Conservation (phyloP, 805 yeast genomes). For the Hanseniaspora lindneri region DNA sequence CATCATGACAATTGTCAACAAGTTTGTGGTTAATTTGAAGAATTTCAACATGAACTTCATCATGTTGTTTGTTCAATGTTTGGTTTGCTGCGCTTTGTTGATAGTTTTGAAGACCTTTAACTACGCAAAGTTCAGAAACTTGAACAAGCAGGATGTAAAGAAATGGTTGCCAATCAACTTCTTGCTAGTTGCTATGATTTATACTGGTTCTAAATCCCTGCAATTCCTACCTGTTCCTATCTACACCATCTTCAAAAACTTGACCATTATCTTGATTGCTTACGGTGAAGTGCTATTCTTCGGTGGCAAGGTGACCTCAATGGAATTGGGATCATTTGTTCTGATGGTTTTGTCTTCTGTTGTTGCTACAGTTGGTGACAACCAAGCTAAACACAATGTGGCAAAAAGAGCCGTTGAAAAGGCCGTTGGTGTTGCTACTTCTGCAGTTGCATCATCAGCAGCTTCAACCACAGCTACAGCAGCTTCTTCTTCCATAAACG, state of each 20-base stretch:
- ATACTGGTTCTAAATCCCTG: conserved; percentile 90
- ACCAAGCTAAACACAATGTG: conserved; percentile 27
- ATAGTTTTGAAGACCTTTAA: conserved; percentile 60
- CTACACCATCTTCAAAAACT: conserved; percentile 93
- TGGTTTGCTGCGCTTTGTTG: conserved; percentile 69
- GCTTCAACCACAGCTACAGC: conserved; percentile 21
- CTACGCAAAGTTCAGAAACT: conserved; percentile 73
- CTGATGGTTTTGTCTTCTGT: conserved; percentile 94
- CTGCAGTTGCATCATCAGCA: conserved; percentile 20
- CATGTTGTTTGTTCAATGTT: conserved; percentile 75
- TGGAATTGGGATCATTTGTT: conserved; percentile 79
- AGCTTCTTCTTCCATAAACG: conserved; percentile 32
- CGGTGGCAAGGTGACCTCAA: conserved; percentile 79
- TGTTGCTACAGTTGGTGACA: conserved; percentile 86
- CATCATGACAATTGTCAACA: conserved; percentile 94
- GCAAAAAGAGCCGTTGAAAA: conserved; percentile 21
- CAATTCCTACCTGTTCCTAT: conserved; percentile 88
- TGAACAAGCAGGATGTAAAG: conserved; percentile 77
- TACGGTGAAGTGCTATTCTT: conserved; percentile 98
- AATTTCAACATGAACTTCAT: conserved; percentile 76
- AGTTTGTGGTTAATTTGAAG: conserved; percentile 68
- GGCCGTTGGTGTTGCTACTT: conserved; percentile 24
- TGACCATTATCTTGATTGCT: conserved; percentile 91
- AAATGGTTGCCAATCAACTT: conserved; percentile 93
- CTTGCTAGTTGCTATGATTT: conserved; percentile 82